Evolutionary conservation across 2,329 filamentous ascomycete genomes (phyloP).

Genomic region (Lachnellula subtilissima): DNA sequence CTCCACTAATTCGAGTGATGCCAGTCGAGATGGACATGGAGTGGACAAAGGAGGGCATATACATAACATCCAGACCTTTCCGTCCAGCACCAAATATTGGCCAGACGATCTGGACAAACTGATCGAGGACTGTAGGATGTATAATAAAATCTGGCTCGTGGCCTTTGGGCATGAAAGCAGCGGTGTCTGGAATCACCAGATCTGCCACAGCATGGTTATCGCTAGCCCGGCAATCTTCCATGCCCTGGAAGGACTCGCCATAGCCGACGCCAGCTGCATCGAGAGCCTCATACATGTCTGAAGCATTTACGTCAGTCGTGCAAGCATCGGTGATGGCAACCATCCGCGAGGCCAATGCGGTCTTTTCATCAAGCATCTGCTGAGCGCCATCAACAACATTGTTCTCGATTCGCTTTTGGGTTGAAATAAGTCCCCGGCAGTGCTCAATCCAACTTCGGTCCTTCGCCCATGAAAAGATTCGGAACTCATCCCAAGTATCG

Average conservation of each 20-base stretch:
- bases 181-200: slow-evolving; percentile 40
- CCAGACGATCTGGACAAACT: slow-evolving; percentile 39
- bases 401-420: slow-evolving; percentile 9
- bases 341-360: slow-evolving; percentile 30
- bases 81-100: slow-evolving; percentile 35
- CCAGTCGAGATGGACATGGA: slow-evolving; percentile 35
- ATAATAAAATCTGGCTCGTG: slow-evolving; percentile 41
- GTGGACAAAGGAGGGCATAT: slow-evolving; percentile 40
- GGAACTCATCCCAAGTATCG: slow-evolving; percentile 51
- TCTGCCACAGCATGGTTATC: slow-evolving; percentile 31
- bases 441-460: slow-evolving; percentile 50
- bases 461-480: slow-evolving; percentile 49
- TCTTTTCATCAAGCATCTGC: slow-evolving; percentile 13
- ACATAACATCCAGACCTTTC: slow-evolving; percentile 34
- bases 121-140: slow-evolving; percentile 44
- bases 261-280: slow-evolving; percentile 45
- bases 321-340: slow-evolving; percentile 28
- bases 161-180: slow-evolving; percentile 40
- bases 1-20: slow-evolving; percentile 30
- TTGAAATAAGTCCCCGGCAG: slow-evolving; percentile 21
- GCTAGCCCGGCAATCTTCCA: slow-evolving; percentile 42
- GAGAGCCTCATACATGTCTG: slow-evolving; percentile 43
- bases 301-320: slow-evolving; percentile 29
- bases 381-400: slow-evolving; percentile 20
- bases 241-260: slow-evolving; percentile 47